phyloP scores from a whole-genome alignment of 2,329 filamentous ascomycete genomes.

The Amauroascus niger region DNA sequence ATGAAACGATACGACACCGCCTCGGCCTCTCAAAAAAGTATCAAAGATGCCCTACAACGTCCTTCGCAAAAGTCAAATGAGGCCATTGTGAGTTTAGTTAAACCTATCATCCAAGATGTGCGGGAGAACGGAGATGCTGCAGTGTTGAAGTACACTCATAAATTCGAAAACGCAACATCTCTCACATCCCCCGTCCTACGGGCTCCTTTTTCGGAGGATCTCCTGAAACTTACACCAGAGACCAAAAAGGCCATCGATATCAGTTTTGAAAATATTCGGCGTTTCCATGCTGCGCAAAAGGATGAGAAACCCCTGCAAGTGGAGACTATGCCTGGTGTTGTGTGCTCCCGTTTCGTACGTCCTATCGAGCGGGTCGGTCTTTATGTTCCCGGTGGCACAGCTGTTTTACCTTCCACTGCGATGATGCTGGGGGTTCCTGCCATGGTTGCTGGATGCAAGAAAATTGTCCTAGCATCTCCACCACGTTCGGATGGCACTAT shows the following conservation, averaged over 20 bases:
- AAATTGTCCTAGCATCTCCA: slow-evolving; percentile 86
- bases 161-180: slow-evolving; percentile 92
- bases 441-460: slow-evolving; percentile 93
- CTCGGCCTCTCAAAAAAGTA: slow-evolving; percentile 52
- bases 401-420: slow-evolving; percentile 91
- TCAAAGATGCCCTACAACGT: slow-evolving; percentile 67
- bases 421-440: slow-evolving; percentile 97
- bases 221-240: slow-evolving; percentile 78
- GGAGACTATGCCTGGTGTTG: slow-evolving; percentile 95
- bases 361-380: slow-evolving; percentile 93
- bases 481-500: slow-evolving; percentile 81
- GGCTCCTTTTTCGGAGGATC: slow-evolving; percentile 72
- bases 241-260: slow-evolving; percentile 87
- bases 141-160: slow-evolving; percentile 87
- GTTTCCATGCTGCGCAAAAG: slow-evolving; percentile 86
- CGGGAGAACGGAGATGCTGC: slow-evolving; percentile 75
- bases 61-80: slow-evolving; percentile 95
- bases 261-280: slow-evolving; percentile 87
- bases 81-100: slow-evolving; percentile 79
- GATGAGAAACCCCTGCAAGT: slow-evolving; percentile 73
- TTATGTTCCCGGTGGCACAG: slow-evolving; percentile 92
- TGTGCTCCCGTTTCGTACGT: slow-evolving; percentile 84
- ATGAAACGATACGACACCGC: slow-evolving; percentile 73
- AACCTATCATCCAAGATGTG: slow-evolving; percentile 84
- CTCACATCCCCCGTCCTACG: slow-evolving; percentile 79